Conservation (phyloP, 768 basidiomycete genomes). For the Termitomyces sp. region DNA sequence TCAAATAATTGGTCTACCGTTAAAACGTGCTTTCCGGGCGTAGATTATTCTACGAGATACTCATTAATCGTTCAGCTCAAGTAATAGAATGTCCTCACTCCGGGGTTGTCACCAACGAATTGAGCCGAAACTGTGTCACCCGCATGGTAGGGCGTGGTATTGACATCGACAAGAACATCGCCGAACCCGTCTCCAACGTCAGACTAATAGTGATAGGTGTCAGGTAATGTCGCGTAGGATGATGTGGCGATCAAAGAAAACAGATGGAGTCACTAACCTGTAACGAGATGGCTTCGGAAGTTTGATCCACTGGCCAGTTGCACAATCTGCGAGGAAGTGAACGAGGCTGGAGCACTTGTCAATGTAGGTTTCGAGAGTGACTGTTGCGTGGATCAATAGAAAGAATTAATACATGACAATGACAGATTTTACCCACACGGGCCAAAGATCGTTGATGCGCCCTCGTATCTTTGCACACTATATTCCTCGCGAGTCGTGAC, state of each 20-base stretch:
- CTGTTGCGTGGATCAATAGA: constrained; percentile 25
- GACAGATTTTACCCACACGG: constrained; percentile 40
- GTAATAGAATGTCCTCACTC: constrained; percentile 36
- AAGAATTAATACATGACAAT: neutral
- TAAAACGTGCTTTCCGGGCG: constrained; percentile 68
- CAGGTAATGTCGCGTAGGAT: constrained; percentile 1
- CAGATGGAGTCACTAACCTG: constrained; percentile 38
- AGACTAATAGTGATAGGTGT: constrained; percentile 30
- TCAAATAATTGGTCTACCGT: constrained; percentile 50
- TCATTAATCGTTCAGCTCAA: neutral
- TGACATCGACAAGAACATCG: constrained; percentile 51
- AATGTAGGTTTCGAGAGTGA: constrained; percentile 73
- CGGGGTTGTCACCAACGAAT: constrained; percentile 75
- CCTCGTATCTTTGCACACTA: constrained; percentile 71
- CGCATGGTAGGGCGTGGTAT: constrained; percentile 39
- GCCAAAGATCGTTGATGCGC: constrained; percentile 75
- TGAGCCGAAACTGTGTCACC: constrained; percentile 55
- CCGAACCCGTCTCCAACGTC: constrained; percentile 61
- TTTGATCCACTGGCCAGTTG: constrained; percentile 51
- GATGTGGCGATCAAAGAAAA: neutral
- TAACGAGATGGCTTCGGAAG: constrained; percentile 59
- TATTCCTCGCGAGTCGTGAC: constrained; percentile 72
- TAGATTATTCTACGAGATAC: constrained; percentile 59
- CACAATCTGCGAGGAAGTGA: constrained; percentile 49
- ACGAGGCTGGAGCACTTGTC: constrained; percentile 67